These are phyloP conservation scores for Saccharum officinarum DNA, from an alignment of 176 grass and related monocot species.

Conservation along the genomic window DNA sequence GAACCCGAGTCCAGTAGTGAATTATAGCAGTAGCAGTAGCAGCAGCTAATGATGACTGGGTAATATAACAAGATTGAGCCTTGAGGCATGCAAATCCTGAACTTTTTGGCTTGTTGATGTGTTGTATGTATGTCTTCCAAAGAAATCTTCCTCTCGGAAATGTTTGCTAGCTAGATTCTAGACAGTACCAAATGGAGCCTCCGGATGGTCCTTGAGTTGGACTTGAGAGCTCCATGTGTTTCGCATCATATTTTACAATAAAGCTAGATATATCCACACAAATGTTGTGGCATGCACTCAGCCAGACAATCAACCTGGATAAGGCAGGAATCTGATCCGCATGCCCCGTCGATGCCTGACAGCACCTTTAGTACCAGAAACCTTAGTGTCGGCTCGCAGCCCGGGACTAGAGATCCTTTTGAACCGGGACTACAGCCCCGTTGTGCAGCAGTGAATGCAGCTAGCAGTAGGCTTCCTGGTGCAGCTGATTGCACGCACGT, in stretches of 20 bases:
- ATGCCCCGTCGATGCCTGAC: no score
- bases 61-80: not conserved
- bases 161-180: not conserved
- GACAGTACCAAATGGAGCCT: not conserved
- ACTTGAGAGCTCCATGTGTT: not conserved
- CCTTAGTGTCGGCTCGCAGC: no score
- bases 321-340: no score
- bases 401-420: no score
- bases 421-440: no score
- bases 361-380: no score
- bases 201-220: not conserved
- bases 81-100: not conserved
- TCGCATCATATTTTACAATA: not conserved
- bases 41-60: not conserved
- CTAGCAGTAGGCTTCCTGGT: no score
- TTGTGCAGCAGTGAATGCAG: no score
- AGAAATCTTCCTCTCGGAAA: not conserved
- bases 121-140: not conserved
- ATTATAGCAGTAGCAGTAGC: no score
- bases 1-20: no score
- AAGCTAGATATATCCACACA: not conserved
- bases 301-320: no score
- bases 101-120: no score
- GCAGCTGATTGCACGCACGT: not conserved
- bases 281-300: not conserved